Percentiles rank a stretch among this genome's conserved stretches.
These are phyloP conservation scores for Coemansia asiatica DNA, from an alignment of 192 early-diverging fungal genomes.

Conservation along the genomic window DNA sequence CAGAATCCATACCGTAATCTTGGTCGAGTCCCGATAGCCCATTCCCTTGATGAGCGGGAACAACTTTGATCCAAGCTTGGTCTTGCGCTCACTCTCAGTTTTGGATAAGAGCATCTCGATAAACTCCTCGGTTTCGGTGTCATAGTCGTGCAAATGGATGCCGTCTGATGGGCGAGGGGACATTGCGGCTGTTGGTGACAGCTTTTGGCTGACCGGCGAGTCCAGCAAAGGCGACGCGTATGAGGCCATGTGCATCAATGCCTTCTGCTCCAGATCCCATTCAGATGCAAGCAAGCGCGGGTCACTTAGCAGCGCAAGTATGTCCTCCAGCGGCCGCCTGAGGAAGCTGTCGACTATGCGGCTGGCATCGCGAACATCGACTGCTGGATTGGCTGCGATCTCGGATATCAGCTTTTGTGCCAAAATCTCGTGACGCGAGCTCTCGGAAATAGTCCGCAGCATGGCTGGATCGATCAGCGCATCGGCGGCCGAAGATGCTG, in stretches of 20 bases:
- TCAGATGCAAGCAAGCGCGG: conserved; percentile 35
- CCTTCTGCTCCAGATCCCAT: conserved; percentile 45
- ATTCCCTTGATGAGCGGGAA: conserved; percentile 58
- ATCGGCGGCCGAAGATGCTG: conserved; percentile 3
- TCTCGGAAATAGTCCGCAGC: conserved; percentile 35
- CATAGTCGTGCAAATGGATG: conserved; percentile 35
- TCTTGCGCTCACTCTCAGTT: conserved; percentile 54
- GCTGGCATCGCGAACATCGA: conserved; percentile 36
- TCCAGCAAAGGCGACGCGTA: neutral
- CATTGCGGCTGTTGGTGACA: conserved; percentile 6
- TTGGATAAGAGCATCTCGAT: conserved; percentile 52
- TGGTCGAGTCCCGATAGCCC: conserved; percentile 54
- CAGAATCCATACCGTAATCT: conserved; percentile 58
- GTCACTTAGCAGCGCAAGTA: conserved; percentile 48
- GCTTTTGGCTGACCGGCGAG: conserved; percentile 18
- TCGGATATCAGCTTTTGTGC: conserved; percentile 38
- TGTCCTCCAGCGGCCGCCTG: conserved; percentile 35
- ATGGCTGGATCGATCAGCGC: conserved; percentile 40
- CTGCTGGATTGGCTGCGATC: conserved; percentile 39
- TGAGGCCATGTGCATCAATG: conserved; percentile 16
- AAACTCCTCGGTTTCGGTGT: conserved; percentile 46
- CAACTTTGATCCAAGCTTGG: conserved; percentile 56
- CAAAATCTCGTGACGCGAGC: conserved; percentile 47
- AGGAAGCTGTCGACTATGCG: conserved; percentile 28
- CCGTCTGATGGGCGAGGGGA: neutral